phyloP scores from a whole-genome alignment of 1,284 basidiomycete genomes.

The Puccinia hordei region DNA sequence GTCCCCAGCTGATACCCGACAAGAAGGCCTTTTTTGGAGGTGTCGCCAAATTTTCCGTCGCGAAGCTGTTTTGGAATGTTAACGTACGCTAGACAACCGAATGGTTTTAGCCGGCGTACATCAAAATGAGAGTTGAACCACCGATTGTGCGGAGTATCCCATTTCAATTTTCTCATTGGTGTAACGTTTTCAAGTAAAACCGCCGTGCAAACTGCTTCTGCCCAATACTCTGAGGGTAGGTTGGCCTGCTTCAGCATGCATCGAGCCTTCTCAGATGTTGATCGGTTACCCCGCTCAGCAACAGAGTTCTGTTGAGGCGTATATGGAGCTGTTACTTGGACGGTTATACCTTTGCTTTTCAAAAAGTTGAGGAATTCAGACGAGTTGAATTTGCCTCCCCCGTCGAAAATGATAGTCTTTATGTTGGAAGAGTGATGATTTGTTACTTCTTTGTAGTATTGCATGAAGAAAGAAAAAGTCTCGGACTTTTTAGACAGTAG shows the following conservation, averaged over 20 bases:
- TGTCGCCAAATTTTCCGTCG: too few relatives aligned
- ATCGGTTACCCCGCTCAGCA: constrained; percentile 14
- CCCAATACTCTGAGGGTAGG: too few relatives aligned
- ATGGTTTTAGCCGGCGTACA: background rate
- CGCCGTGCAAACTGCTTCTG: constrained; percentile 15
- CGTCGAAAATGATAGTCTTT: constrained; percentile 20
- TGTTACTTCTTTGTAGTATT: too few relatives aligned
- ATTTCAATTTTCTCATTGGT: background rate
- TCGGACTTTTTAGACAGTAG: constrained; percentile 28
- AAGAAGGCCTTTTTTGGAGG: too few relatives aligned
- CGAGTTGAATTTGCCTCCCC: constrained; percentile 26
- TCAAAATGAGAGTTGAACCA: background rate
- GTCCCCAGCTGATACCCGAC: too few relatives aligned
- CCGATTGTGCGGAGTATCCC: background rate
- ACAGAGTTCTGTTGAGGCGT: constrained; percentile 32
- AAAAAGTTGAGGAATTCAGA: constrained; percentile 23
- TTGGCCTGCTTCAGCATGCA: constrained; percentile 17
- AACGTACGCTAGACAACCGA: constrained; percentile 12
- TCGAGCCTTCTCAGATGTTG: constrained; percentile 26
- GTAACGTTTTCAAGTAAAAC: constrained; percentile 21
- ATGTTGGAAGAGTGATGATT: constrained; percentile 20
- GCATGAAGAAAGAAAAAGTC: background rate
- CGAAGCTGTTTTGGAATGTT: constrained; percentile 10
- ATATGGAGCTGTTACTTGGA: constrained; percentile 19
- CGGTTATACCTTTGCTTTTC: constrained; percentile 8